These are phyloP conservation scores for Penicillium cinerascens DNA, from an alignment of 495 filamentous ascomycete species.

Conservation along the genomic window DNA sequence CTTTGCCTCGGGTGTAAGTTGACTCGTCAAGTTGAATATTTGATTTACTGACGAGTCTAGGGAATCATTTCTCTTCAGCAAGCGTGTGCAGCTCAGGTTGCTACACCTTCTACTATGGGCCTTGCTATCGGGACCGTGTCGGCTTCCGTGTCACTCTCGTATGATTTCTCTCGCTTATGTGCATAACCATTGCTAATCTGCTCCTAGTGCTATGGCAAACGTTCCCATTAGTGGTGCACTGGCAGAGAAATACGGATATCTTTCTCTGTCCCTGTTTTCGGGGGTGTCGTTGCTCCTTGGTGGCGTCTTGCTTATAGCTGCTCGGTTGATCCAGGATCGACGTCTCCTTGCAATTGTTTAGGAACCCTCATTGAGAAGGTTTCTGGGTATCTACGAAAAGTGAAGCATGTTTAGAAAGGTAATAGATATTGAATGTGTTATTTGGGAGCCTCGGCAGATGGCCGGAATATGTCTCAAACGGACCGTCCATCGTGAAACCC, in stretches of 20 bases:
- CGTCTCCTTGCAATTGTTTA: slow-evolving; percentile 23
- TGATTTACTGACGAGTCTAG: slow-evolving; percentile 13
- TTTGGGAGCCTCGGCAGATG: neutral
- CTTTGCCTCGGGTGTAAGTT: slow-evolving; percentile 38
- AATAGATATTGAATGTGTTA: neutral
- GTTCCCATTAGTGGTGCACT: slow-evolving; percentile 36
- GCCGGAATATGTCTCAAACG: too few species aligned
- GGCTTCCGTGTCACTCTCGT: slow-evolving; percentile 37
- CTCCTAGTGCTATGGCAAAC: slow-evolving; percentile 33
- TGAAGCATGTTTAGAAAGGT: neutral
- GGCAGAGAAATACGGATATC: slow-evolving; percentile 31
- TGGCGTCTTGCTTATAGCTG: slow-evolving; percentile 21
- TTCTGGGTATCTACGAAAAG: neutral
- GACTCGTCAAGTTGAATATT: neutral
- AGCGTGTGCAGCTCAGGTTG: slow-evolving; percentile 39
- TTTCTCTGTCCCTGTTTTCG: slow-evolving; percentile 33
- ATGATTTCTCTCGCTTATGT: neutral
- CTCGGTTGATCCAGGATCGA: slow-evolving; percentile 23
- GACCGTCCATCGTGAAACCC: too few species aligned
- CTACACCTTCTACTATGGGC: slow-evolving; percentile 28
- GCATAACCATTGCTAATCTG: neutral
- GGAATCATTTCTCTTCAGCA: slow-evolving; percentile 40
- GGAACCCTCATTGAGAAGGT: neutral
- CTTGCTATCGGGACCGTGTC: slow-evolving; percentile 32
- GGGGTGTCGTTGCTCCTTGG: slow-evolving; percentile 33